Evolutionary conservation across 2,329 filamentous ascomycete species (phyloP), one percentile per base, ranked within the genome.

Genomic region (Domatiomyces catenatus): DNA sequence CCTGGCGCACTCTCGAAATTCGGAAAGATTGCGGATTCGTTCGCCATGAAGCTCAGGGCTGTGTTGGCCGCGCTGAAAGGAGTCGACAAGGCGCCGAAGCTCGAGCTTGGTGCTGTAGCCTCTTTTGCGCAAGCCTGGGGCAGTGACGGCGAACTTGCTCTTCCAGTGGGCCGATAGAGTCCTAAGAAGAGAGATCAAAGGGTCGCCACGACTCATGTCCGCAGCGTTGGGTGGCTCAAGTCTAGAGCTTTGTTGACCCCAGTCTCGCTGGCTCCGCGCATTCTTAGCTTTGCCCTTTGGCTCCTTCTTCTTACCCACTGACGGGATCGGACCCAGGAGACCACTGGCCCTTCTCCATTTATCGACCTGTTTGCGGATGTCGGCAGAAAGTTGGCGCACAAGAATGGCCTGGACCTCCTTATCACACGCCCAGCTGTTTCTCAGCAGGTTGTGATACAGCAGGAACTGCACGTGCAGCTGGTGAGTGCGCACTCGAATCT

Each of bases 391-490:
- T 51, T 86, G 81, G n/a, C 80, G 79, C 3, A 92, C 73, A 62
- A 95, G 72, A 15, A 81, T 83, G 8, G 80, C 79, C 54, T 92
- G 86, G 0, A 93, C 73, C 54, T 84, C 77, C 2, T 75, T 65
- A 59, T 96, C 85, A 58, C 86, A 86, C 18, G 88, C 69, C 83
- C 90, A 96, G 0, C 79, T 73, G 63, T 96, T 95, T 43, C 86
- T 79, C 12, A 92, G 67, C 0, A 86, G 78, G 62, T 96, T 96
- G 64, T 96, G 89, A 75, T 84, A 95, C 53, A 98, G 75, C 15
- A 98, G 71, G 48, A 81, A 78, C 63, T 93, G 81, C 1, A 96
- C 88, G 66, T 98, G 92, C 58, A 94, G 75, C 59, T 86, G 85
- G 66, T 98, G 92, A 0, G 87, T 88, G 2, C 81, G 75, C 32